Base-by-base conservation (phyloP, 1,284 basidiomycete genomes). In the Heterobasidion irregulare region DNA sequence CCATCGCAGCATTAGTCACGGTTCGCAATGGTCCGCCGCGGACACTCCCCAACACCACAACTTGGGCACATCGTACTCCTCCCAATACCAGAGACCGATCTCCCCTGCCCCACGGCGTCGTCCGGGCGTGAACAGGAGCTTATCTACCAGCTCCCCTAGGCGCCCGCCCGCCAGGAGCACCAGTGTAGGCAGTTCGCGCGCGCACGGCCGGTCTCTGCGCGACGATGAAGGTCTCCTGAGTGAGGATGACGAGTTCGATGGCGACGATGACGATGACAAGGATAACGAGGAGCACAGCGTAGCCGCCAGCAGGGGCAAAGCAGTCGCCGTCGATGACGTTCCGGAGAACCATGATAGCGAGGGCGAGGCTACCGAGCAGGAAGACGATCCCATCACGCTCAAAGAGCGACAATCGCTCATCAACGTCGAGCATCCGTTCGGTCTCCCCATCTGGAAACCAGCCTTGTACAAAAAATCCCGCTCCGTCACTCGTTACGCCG, bases 371-470 rank as follows among this genome's bases (percentile, higher is more conserved):
- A 72, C 73, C 19, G 71, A 71, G 34, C 72, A 75, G 45, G 84
- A 84, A n/a, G 85, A 84, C 38, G 94, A 98, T 63, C 92, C 91
- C 43, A 94, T 98, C 63, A 99, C 96, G 0, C 75, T 99, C 62
- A 94, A 91, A 71, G 95, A 98, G 64, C 85, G 97, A 34, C 97
- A 99, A 70, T 98, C 97, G 48, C 89, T 96, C 63, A 97, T 99
- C 70, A 99, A 99, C 72, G 94, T 98, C 67, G 94, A 98, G 68
- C 97, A 99, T 71, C 97, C 97, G 7, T 99, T 99, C 70, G 97
- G 97, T 77, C 79, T 99, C 61, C 97, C 94, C 48, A 98, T 99
- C 67, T 99, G 97, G 97, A 99, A 99, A 72, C 97, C 97, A 12
- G 97, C 97, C 0, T 72, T 99, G 53, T 99, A 99, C 83, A 96